A percentile compares a stretch with the other conserved stretches of the same genome.
Evolutionary conservation across 2,329 filamentous ascomycete species (phyloP).

Genomic region (Fonsecaea nubica): DNA sequence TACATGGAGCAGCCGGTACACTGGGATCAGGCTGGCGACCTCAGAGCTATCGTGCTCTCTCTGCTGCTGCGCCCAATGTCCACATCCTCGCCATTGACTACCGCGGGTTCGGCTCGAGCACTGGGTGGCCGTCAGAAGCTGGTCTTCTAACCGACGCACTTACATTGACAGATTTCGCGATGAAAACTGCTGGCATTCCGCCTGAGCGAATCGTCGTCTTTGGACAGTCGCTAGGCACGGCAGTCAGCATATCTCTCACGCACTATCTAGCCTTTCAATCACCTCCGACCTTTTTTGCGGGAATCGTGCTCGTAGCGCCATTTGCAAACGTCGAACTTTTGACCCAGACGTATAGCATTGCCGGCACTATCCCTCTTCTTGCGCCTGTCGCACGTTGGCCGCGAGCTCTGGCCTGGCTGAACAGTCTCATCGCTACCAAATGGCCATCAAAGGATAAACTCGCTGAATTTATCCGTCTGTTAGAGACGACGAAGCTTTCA

Average conservation of each 20-base stretch:
- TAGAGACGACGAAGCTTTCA: conserved; percentile 40
- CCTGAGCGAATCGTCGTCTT: conserved; percentile 65
- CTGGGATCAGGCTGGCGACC: conserved; percentile 63
- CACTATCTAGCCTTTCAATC: conserved; percentile 52
- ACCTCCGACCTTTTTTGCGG: conserved; percentile 58
- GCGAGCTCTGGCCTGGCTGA: conserved; percentile 54
- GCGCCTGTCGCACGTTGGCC: conserved; percentile 60
- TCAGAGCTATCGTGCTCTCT: conserved; percentile 63
- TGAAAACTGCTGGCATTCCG: conserved; percentile 59
- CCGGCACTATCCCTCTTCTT: conserved; percentile 61
- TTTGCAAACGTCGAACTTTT: conserved; percentile 63
- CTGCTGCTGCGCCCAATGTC: conserved; percentile 58
- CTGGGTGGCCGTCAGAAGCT: conserved; percentile 61
- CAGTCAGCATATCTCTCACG: conserved; percentile 55
- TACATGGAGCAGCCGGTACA: conserved; percentile 65
- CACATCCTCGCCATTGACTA: conserved; percentile 72
- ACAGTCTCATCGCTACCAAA: conserved; percentile 56
- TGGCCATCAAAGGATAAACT: conserved; percentile 61
- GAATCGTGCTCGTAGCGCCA: conserved; percentile 62
- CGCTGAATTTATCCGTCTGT: conserved; percentile 51
- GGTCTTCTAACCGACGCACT: conserved; percentile 63
- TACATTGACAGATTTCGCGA: conserved; percentile 61
- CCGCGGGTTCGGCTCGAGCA: conserved; percentile 80
- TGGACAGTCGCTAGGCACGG: conserved; percentile 66
- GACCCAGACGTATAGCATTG: conserved; percentile 64